Base-by-base conservation (phyloP, 768 basidiomycete genomes). In the Trametes sanguinea region DNA sequence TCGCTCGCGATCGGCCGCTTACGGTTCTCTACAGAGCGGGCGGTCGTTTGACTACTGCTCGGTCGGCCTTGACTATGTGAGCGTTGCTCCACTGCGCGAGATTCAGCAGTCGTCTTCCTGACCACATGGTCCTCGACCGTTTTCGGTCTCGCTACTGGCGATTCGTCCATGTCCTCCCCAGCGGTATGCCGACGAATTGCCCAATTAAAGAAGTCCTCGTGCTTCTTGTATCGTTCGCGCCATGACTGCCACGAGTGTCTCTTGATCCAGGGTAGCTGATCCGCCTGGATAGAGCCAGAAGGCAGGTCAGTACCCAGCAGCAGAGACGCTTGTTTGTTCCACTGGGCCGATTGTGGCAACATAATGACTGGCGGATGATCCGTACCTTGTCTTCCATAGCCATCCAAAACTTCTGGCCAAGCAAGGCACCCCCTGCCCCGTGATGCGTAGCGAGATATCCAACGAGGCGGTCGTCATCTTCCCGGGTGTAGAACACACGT, bases 191-290 rank as follows among this genome's bases (percentile, higher is more conserved):
- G 42, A 7, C 30, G n/a, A 46, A 92, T 89, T 54, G 82, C 73
- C 17, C 69, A 69, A 67, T 92, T 87, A 55, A 91, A 79, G 13
- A 88, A 83, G 6, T 73, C 68, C 0, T 86, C 74, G 61, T 91
- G 85, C 71, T 92, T 92, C 76, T 90, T 90, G 76, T 92, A 92
- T 30, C 90, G 80, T 68, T 92, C 89, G 39, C 89, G 83, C 90
- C 90, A 92, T 11, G 90, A 92, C 64, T 89, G 86, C 89, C 89
- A 90, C 1, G 89, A 87, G 69, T 92, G 90, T 22, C 89, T 85
- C 33, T 75, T 77, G n/a, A 89, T 88, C 90, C 90, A 92, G 0
- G 80, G 78, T 66, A 83, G 89, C 62, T 87, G 85, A 6, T 53
- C 60, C 7, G 3, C 35, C 61, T 64, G 42, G 4, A 43, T n/a